Conservation (phyloP, 2,329 filamentous ascomycete genomes). For the Cadophora sp. region DNA sequence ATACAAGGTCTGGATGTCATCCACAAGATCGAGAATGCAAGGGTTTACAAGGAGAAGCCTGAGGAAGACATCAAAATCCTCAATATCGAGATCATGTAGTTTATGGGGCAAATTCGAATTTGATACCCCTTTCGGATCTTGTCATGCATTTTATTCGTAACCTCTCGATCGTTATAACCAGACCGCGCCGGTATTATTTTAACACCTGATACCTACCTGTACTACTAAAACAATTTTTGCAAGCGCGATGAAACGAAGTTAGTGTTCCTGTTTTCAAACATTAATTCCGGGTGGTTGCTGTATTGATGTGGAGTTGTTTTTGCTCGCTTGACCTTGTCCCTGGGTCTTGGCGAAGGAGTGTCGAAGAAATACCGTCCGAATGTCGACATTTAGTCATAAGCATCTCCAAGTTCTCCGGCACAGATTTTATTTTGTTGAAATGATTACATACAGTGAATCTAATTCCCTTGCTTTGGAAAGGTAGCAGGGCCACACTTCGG, state of each 20-base stretch:
- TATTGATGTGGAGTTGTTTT: background rate
- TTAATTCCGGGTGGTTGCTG: background rate
- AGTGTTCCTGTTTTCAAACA: too few relatives aligned
- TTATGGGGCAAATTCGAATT: background rate
- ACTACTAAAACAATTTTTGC: too few relatives aligned
- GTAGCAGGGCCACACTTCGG: background rate
- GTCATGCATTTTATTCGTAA: background rate
- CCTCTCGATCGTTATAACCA: background rate
- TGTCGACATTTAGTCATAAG: background rate
- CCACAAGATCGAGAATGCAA: conserved; percentile 91
- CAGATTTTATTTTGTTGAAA: background rate
- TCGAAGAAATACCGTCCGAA: background rate
- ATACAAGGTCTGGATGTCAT: conserved; percentile 92
- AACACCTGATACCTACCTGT: too few relatives aligned
- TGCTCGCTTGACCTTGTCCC: background rate
- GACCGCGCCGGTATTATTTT: background rate
- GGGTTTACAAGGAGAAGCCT: conserved; percentile 88
- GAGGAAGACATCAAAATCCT: conserved; percentile 98
- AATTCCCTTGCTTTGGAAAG: conserved; percentile 16
- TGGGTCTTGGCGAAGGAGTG: background rate
- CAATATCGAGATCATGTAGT: conserved; percentile 65
- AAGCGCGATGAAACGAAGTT: too few relatives aligned
- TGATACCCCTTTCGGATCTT: conserved; percentile 5
- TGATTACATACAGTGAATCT: background rate
- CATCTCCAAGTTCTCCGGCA: background rate